phyloP scores from a whole-genome alignment of 148 eudicot species.

The Polygonum maritimum region DNA sequence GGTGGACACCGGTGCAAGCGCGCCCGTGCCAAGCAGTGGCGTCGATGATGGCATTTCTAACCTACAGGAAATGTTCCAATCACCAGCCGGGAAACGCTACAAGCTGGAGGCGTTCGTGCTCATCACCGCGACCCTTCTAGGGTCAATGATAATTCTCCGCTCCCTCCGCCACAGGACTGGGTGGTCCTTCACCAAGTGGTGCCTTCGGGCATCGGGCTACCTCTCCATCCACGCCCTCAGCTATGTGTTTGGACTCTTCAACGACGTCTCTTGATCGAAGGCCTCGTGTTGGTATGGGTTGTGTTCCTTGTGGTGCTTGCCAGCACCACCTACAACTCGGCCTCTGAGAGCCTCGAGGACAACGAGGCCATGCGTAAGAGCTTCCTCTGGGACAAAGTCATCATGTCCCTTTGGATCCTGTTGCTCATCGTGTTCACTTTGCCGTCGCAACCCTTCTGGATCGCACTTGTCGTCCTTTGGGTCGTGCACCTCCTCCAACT shows the following conservation, averaged over 20 bases:
- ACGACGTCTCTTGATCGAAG: not conserved
- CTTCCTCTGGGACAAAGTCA: not conserved
- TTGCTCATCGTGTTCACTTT: not conserved
- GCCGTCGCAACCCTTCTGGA: not conserved
- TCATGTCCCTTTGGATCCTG: not conserved
- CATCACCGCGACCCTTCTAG: not conserved
- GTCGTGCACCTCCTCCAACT: not conserved
- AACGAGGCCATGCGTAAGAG: not conserved
- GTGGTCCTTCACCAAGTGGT: not conserved
- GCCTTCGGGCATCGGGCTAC: not conserved
- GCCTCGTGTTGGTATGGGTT: not conserved
- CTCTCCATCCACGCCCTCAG: not conserved
- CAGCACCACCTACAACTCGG: not conserved
- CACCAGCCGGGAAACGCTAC: not conserved
- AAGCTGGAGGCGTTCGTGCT: not conserved
- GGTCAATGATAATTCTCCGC: not conserved
- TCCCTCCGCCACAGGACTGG: not conserved
- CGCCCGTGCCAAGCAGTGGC: not conserved
- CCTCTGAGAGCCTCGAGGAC: not conserved
- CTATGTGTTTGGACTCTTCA: not conserved
- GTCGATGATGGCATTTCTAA: not conserved
- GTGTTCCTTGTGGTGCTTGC: not conserved
- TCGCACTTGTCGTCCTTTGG: not conserved
- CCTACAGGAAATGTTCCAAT: not conserved
- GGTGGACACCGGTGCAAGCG: not conserved